These are phyloP conservation scores for Hemisphaericaspora subhashii DNA, from an alignment of 1,139 yeast genomes.

Conservation along the genomic window DNA sequence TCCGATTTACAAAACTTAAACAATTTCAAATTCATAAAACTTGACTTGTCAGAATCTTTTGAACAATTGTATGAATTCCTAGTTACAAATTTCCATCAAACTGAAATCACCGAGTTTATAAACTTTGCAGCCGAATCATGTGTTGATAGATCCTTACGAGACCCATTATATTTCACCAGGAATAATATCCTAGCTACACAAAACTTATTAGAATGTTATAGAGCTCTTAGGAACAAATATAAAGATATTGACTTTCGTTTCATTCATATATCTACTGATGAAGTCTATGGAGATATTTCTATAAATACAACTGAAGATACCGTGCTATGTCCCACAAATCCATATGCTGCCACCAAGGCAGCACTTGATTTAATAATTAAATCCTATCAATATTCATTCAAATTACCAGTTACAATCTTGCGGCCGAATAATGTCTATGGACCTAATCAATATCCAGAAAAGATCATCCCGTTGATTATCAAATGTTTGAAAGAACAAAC, in stretches of 20 bases:
- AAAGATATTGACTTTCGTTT: slow-evolving; percentile 19
- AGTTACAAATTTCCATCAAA: slow-evolving; percentile 12
- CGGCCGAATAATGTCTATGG: slow-evolving; percentile 61
- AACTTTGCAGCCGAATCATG: slow-evolving; percentile 62
- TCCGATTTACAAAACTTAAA: slow-evolving; percentile 15
- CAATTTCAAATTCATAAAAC: slow-evolving; percentile 27
- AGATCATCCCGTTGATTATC: slow-evolving; percentile 45
- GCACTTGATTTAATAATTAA: slow-evolving; percentile 52
- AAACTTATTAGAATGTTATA: slow-evolving; percentile 46
- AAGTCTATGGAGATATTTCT: slow-evolving; percentile 51
- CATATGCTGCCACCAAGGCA: slow-evolving; percentile 62
- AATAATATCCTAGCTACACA: slow-evolving; percentile 55
- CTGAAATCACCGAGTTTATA: slow-evolving; percentile 37
- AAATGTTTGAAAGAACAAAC: slow-evolving; percentile 15
- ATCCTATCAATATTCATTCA: slow-evolving; percentile 47
- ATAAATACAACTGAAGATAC: slow-evolving; percentile 26
- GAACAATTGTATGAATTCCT: slow-evolving; percentile 15
- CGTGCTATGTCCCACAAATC: slow-evolving; percentile 54
- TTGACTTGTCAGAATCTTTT: slow-evolving; percentile 39
- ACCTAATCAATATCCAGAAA: slow-evolving; percentile 57
- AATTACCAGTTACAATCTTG: slow-evolving; percentile 43
- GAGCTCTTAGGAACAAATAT: slow-evolving; percentile 17
- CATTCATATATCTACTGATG: slow-evolving; percentile 61
- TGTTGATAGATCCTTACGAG: slow-evolving; percentile 53
- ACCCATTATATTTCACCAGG: slow-evolving; percentile 46